Percentiles rank a stretch among this genome's conserved stretches.
These are phyloP conservation scores for Trifolium subterraneum DNA, from an alignment of 306 rosid genomes.

Conservation along the genomic window DNA sequence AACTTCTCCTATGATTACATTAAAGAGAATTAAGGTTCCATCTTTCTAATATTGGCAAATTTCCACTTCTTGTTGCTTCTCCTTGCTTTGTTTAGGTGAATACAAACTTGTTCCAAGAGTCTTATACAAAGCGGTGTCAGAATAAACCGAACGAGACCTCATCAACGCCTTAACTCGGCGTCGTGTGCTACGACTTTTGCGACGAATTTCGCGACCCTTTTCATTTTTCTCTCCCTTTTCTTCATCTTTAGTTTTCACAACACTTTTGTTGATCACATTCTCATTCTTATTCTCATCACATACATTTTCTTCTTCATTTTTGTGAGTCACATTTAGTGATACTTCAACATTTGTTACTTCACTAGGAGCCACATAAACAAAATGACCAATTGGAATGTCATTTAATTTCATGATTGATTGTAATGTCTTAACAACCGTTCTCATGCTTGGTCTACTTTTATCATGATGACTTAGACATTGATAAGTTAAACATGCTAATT, in stretches of 20 bases:
- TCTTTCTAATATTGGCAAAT: neutral
- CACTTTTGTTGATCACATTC: slow-evolving; percentile 1
- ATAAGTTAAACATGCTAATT: slow-evolving; percentile 66
- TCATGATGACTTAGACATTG: slow-evolving; percentile 75
- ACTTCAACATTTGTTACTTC: slow-evolving; percentile 33
- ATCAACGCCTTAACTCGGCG: slow-evolving; percentile 51
- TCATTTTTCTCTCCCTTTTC: slow-evolving; percentile 35
- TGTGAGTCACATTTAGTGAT: neutral
- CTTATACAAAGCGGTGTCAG: slow-evolving; percentile 74
- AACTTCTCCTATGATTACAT: neutral
- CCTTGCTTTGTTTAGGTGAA: slow-evolving; percentile 44
- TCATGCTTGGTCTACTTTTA: slow-evolving; percentile 80
- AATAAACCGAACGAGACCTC: slow-evolving; percentile 60
- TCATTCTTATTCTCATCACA: neutral
- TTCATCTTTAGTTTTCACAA: slow-evolving; percentile 23
- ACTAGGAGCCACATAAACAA: slow-evolving; percentile 75
- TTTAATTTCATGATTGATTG: slow-evolving; percentile 62
- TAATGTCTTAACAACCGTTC: slow-evolving; percentile 69
- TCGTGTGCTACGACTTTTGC: slow-evolving; percentile 51
- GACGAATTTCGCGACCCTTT: slow-evolving; percentile 35
- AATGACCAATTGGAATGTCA: slow-evolving; percentile 72
- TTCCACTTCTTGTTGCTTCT: slow-evolving; percentile 6
- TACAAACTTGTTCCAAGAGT: slow-evolving; percentile 62
- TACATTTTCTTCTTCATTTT: slow-evolving; percentile 28
- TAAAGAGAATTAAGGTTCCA: neutral